Conservation (phyloP, 2,329 filamentous ascomycete genomes). For the Cercospora janseana region DNA sequence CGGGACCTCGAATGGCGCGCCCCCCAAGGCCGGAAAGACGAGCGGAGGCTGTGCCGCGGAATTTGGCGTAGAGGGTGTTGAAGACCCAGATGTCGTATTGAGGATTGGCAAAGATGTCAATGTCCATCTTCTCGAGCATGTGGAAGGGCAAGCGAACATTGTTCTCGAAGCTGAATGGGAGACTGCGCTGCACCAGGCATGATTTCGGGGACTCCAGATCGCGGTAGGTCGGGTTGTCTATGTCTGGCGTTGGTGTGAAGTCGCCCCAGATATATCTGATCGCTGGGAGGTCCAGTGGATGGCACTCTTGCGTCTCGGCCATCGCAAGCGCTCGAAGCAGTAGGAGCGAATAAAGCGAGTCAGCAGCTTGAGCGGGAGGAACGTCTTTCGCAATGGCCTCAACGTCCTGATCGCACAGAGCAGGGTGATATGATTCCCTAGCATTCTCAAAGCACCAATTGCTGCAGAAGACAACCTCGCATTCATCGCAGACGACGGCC, state of each 20-base stretch:
- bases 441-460: slow-evolving; percentile 56
- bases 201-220: slow-evolving; percentile 18
- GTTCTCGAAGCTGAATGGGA: slow-evolving; percentile 75
- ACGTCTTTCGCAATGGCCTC: slow-evolving; percentile 60
- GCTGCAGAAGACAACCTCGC: slow-evolving; percentile 62
- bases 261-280: slow-evolving; percentile 66
- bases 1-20: slow-evolving; percentile 71
- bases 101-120: slow-evolving; percentile 65
- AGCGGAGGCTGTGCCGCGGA: slow-evolving; percentile 87
- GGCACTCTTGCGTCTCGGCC: slow-evolving; percentile 57
- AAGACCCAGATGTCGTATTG: slow-evolving; percentile 75
- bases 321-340: slow-evolving; percentile 60
- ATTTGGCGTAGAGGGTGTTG: slow-evolving; percentile 90
- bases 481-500: slow-evolving; percentile 52
- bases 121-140: slow-evolving; percentile 78
- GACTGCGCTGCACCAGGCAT: slow-evolving; percentile 51
- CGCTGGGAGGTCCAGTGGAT: slow-evolving; percentile 60
- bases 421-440: slow-evolving; percentile 56
- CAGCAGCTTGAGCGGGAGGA: slow-evolving; percentile 56
- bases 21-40: slow-evolving; percentile 59
- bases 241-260: slow-evolving; percentile 41
- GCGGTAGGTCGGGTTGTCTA: slow-evolving; percentile 20
- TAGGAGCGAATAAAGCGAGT: slow-evolving; percentile 60
- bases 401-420: slow-evolving; percentile 56
- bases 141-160: slow-evolving; percentile 74